Evolutionary conservation across 306 rosid genomes (phyloP), one percentile per base, ranked within the genome.

Genomic region (Neltuma alba): DNA sequence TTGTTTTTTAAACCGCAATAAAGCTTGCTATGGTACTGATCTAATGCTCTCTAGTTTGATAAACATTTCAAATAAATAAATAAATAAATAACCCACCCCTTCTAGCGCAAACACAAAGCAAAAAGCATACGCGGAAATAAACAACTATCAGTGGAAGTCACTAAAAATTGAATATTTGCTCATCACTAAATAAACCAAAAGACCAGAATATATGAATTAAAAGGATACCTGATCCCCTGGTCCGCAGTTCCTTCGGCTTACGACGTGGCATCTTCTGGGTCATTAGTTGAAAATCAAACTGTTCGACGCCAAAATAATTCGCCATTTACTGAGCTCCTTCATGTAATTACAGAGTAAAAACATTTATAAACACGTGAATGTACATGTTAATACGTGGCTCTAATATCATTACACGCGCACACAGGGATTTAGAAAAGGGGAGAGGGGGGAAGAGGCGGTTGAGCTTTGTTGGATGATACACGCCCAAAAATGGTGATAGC

Each of bases 141-240:
- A 72, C 16, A 55, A 77, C 62, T 31, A 68, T 80, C 75, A 78
- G 79, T 79, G 81, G 83, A n/a, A 69, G 54, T 78, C 79, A 68
- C 78, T 68, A 66, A 34, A 50, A 64, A 55, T 40, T 73, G n/a
- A n/a, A 47, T 62, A 71, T 68, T 21, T 40, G 36, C 77, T n/a
- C n/a, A n/a, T 28, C 77, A 75, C 54, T 84, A 83, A 75, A 62
- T 64, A 60, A 50, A 37, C 36, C 4, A 33, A 5, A 3, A 33
- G 36, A 16, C 47, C 38, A 42, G 63, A 79, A 69, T 36, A 61
- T 21, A 34, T 33, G 36, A n/a, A n/a, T n/a, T 10, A 74, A 81
- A 75, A 38, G 47, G 78, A 82, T 57, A 36, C 11, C 60, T 74
- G 47, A 57, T 79, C 79, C 79, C 36, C 65, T 75, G 63, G 14